Conservation (phyloP, 2,329 filamentous ascomycete genomes). For the Penicillium sp. region DNA sequence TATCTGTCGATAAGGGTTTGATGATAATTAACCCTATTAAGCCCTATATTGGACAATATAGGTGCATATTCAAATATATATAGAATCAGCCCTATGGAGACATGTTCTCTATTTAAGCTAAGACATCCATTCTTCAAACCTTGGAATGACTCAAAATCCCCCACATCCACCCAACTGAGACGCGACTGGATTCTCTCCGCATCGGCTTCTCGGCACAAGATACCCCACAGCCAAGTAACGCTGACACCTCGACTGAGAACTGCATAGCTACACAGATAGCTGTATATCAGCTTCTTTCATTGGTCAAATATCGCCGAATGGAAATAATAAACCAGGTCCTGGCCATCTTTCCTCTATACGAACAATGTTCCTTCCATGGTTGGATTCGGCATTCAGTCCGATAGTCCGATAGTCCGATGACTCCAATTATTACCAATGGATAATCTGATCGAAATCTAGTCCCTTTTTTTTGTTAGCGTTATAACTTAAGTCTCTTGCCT, state of each 20-base stretch:
- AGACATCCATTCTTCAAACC: background rate
- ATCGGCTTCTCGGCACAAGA: conserved; percentile 21
- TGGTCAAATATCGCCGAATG: conserved; percentile 16
- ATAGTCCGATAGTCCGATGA: background rate
- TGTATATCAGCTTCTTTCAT: conserved; percentile 5
- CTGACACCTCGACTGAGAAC: background rate
- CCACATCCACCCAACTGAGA: background rate
- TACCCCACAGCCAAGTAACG: conserved; percentile 14
- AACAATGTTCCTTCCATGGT: background rate
- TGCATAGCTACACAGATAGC: background rate
- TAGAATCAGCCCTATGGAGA: background rate
- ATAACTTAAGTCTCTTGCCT: background rate
- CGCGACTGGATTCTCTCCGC: conserved; percentile 12
- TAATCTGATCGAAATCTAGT: background rate
- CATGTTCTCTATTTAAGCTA: background rate
- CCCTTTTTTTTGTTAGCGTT: background rate
- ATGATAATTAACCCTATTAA: background rate
- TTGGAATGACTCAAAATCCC: background rate
- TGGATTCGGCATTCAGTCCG: conserved; percentile 19
- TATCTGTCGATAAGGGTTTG: conserved; percentile 15
- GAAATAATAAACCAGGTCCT: background rate
- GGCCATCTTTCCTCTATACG: conserved; percentile 8
- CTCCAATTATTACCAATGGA: background rate
- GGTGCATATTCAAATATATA: background rate
- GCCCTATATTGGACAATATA: background rate